Percentiles rank a stretch among this genome's conserved stretches.
Evolutionary conservation across 1,139 yeast species (phyloP).

Genomic region (Suhomyces coccinellae): DNA sequence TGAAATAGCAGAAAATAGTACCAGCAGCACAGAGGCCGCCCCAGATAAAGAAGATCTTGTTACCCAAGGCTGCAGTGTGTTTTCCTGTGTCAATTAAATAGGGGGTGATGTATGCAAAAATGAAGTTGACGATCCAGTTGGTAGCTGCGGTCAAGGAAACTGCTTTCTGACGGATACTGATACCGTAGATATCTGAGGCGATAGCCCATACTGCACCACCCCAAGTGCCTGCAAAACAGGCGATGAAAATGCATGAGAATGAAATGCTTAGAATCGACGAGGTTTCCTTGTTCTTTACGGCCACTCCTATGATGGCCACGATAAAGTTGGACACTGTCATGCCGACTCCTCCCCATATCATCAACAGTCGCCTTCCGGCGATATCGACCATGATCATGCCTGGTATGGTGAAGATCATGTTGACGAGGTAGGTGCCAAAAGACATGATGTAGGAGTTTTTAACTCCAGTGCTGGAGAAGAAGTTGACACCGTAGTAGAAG

Average conservation of each 20-base stretch:
- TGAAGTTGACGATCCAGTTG: constrained; percentile 77
- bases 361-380: constrained; percentile 62
- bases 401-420: constrained; percentile 67
- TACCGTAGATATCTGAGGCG: constrained; percentile 71
- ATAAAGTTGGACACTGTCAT: constrained; percentile 64
- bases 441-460: constrained; percentile 63
- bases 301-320: constrained; percentile 66
- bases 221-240: constrained; percentile 77
- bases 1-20: constrained; percentile 40
- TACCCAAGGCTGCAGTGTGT: constrained; percentile 64
- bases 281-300: constrained; percentile 41
- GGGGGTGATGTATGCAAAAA: constrained; percentile 70
- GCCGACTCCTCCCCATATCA: constrained; percentile 62
- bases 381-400: constrained; percentile 69
- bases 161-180: constrained; percentile 73
- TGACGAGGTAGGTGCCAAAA: constrained; percentile 69
- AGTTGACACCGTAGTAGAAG: constrained; percentile 76
- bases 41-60: constrained; percentile 75
- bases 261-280: constrained; percentile 43
- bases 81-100: constrained; percentile 63
- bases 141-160: constrained; percentile 72
- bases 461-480: constrained; percentile 64
- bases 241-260: constrained; percentile 68
- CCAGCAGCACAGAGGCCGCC: constrained; percentile 61
- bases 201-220: constrained; percentile 81